Evolutionary conservation across 2,329 filamentous ascomycete genomes (phyloP).

Genomic region (Monosporascus sp.): DNA sequence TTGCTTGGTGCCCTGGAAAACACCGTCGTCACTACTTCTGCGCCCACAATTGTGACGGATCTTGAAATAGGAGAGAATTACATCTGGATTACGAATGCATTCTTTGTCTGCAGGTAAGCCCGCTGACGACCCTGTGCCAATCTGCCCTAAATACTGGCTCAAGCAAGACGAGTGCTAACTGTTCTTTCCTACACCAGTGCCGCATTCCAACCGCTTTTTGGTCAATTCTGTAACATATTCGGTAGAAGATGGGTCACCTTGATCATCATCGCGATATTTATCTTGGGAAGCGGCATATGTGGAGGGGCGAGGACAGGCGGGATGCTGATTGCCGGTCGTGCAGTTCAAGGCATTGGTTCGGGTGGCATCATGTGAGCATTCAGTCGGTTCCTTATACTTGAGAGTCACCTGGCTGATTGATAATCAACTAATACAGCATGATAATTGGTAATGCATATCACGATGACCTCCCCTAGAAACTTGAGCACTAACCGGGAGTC

Average conservation of each 20-base stretch:
- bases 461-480: too few relatives aligned
- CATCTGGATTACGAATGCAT: slow-evolving; percentile 10
- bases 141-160: too few relatives aligned
- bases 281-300: slow-evolving; percentile 6
- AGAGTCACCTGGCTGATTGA: not conserved
- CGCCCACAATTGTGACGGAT: slow-evolving; percentile 2
- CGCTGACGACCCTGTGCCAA: too few relatives aligned
- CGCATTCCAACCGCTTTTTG: slow-evolving; percentile 4
- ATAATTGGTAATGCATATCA: too few relatives aligned
- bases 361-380: too few relatives aligned
- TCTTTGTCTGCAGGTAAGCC: slow-evolving; percentile 3
- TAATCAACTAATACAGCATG: too few relatives aligned
- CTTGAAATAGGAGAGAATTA: slow-evolving; percentile 4
- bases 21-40: slow-evolving; percentile 6
- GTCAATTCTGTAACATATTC: slow-evolving; percentile 5
- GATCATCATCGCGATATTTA: not conserved
- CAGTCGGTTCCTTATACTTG: slow-evolving; percentile 5
- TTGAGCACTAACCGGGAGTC: too few relatives aligned
- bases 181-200: not conserved
- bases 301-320: slow-evolving; percentile 3
- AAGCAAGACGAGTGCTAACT: too few relatives aligned
- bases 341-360: slow-evolving; percentile 6
- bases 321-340: slow-evolving; percentile 9
- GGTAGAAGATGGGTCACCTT: slow-evolving; percentile 2
- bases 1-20: slow-evolving; percentile 9